Evolutionary conservation across 2,329 filamentous ascomycete genomes (phyloP), one percentile per base, ranked within the genome.

Genomic region (Cordyceps fumosorosea): DNA sequence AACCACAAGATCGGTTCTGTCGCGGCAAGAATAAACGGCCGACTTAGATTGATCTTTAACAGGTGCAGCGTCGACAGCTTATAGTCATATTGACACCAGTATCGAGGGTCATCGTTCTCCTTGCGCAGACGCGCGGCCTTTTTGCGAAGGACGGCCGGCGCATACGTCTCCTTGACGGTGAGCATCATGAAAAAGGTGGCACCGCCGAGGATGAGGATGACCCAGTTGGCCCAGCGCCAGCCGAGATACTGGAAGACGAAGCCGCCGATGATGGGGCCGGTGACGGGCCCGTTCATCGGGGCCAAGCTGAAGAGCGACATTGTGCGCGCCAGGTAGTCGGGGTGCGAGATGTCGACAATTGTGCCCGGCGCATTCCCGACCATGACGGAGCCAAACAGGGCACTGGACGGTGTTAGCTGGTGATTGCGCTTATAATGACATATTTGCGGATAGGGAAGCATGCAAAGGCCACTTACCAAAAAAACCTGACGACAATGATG

Each of bases 261-360:
- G 0, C 91, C 91, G 20, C 91, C 91, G 24, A 96, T 86, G 0
- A 71, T 62, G 24, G 66, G 66, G 1, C 74, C 70, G 56, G 73
- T 69, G 65, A 69, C 68, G 26, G 81, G 89, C 18, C 89, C 92
- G 69, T 96, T 96, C 72, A 96, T 83, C 0, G 93, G 92, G 0
- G 91, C 92, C 60, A 96, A 86, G 64, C 82, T 85, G 86, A 91
- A 96, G 40, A 96, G 80, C 5, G 87, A 90, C 74, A 96, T 91
- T 48, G 88, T 88, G n/a, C 95, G 76, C 2, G 91, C 90, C 18
- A 93, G 86, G 69, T 89, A 86, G 55, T 96, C 86, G 52, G 93
- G 90, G 16, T 83, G 81, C n/a, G 90, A 86, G 56, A 96, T 88
- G 72, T 97, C 93, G 32, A 89, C 87, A 12, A 96, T 84, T 8